Percentiles rank a stretch among this genome's conserved stretches.
Conservation (phyloP, 257 asterid genomes). For the Solanum arcanum region DNA sequence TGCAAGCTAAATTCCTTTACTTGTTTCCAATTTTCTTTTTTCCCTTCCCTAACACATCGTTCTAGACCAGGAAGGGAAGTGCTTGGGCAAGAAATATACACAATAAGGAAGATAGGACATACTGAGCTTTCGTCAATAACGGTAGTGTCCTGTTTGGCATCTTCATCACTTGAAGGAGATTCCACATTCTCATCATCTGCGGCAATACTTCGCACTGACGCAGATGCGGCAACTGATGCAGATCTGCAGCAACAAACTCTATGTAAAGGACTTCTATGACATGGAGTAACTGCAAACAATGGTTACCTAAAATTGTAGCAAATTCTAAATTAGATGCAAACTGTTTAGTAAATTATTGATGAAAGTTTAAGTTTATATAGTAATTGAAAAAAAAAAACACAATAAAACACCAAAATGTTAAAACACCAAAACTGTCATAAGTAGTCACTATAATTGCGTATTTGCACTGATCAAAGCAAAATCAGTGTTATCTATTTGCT, state of each 20-base stretch:
- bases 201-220: constrained; percentile 54
- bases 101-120: constrained; percentile 14
- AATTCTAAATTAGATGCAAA: neutral
- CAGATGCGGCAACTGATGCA: constrained; percentile 74
- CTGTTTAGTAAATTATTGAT: neutral
- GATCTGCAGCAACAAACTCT: constrained; percentile 34
- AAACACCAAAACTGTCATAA: neutral
- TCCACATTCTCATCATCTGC: constrained; percentile 77
- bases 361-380: neutral
- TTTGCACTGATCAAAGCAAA: neutral
- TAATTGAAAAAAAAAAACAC: neutral
- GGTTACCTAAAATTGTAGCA: neutral
- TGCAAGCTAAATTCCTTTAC: neutral
- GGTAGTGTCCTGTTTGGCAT: constrained; percentile 31
- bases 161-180: constrained; percentile 75
- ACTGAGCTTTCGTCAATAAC: constrained; percentile 71
- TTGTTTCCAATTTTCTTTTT: neutral
- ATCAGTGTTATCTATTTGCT: neutral
- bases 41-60: neutral
- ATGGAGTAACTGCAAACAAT: neutral
- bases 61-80: neutral
- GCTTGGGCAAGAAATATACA: constrained; percentile 1
- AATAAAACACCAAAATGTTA: neutral
- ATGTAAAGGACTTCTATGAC: neutral
- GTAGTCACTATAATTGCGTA: neutral